Base-by-base conservation (phyloP, 2,329 filamentous ascomycete genomes). In the Trichoderma koningiopsis region DNA sequence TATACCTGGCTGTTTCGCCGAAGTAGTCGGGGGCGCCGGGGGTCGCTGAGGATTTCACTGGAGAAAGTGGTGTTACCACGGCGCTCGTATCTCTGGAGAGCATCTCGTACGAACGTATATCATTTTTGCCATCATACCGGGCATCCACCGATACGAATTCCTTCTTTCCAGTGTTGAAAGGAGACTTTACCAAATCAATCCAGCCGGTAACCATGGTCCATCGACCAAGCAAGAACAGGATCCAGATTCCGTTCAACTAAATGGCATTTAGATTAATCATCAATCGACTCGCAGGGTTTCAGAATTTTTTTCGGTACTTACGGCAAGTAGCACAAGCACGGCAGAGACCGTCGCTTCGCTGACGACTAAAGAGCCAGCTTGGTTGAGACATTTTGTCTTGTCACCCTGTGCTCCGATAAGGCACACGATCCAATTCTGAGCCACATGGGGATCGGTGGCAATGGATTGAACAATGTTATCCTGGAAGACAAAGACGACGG, bases 81-180 rank as follows among this genome's bases (percentile, higher is more conserved):
- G 83, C 79, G 79, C 82, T 84, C 78, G 83, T 82, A 75, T 87
- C 86, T 79, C 83, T 83, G 73, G 86, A 87, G 75, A 94, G 89
- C 91, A 94, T 94, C 84, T 94, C 92, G 84, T 94, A 94, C 79
- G 90, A 88, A 82, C 88, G 87, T 78, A 84, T 84, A 74, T 90
- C 88, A 78, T 87, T 85, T 72, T 89, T 89, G 70, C 85, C 79
- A 70, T 88, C 85, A 74, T 82, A 80, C 71, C 87, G 87, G 58
- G 94, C 93, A 77, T 97, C 95, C 57, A 92, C 90, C 49, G 93
- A 96, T 72, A 97, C 92, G 75, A 97, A 98, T 79, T 98, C 95
- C 74, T 88, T 88, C 77, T 91, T 88, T 70, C 80, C 83, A 65
- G 83, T 81, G 43, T 81, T 79, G 70, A 88, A 80, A 60, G 83